These are phyloP conservation scores for Backusella australiensis DNA, from an alignment of 192 early-diverging fungal species.

Conservation along the genomic window DNA sequence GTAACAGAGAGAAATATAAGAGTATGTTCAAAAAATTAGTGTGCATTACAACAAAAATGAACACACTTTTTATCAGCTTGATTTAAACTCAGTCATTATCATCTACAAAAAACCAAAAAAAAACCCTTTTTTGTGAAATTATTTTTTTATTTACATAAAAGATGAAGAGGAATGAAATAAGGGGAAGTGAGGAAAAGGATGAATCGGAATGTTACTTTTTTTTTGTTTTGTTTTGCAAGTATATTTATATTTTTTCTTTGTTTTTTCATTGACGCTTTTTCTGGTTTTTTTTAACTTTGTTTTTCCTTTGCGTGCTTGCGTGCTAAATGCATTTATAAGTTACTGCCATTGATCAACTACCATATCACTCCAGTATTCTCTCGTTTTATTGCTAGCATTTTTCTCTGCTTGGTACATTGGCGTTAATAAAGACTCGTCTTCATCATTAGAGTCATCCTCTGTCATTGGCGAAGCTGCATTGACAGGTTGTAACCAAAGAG, in stretches of 20 bases:
- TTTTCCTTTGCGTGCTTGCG: neutral
- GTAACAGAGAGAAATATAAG: neutral
- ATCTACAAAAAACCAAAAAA: neutral
- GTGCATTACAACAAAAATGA: neutral
- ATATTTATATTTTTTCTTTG: neutral
- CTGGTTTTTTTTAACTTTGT: neutral
- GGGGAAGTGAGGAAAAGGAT: neutral
- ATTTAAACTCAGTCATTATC: neutral
- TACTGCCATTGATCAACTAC: slow-evolving; percentile 17
- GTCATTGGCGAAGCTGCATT: slow-evolving; percentile 10
- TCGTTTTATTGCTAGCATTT: neutral
- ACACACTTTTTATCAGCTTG: neutral
- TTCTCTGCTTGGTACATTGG: slow-evolving; percentile 3
- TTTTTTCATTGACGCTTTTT: neutral
- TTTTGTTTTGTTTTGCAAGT: neutral
- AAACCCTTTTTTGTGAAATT: slow-evolving; percentile 3
- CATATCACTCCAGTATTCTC: slow-evolving; percentile 6
- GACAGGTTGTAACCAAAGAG: slow-evolving; percentile 15
- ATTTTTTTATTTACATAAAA: neutral
- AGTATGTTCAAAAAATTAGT: neutral
- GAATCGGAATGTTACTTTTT: slow-evolving; percentile 8
- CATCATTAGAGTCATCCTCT: slow-evolving; percentile 14
- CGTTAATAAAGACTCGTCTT: slow-evolving; percentile 7
- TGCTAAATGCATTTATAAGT: neutral
- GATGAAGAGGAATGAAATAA: slow-evolving; percentile 10